Evolutionary conservation across 257 asterid species (phyloP), one percentile per base, ranked within the genome.

Genomic region (Ophiorrhiza pumila): DNA sequence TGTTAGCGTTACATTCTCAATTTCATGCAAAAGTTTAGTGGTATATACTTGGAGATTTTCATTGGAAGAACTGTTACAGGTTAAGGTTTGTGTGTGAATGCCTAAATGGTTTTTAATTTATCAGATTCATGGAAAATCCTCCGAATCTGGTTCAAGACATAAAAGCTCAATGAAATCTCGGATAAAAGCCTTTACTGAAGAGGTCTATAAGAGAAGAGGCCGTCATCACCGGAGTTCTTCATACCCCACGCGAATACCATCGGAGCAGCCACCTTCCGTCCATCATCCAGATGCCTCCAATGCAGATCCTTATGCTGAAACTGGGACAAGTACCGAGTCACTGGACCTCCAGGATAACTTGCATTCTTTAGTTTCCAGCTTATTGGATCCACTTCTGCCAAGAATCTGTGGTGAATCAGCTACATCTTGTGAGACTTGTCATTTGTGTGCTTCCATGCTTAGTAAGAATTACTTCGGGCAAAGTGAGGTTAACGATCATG

Each of bases 141-240:
- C 27, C 13, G 87, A 71, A 31, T 65, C 77, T 15, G 56, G 71
- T 65, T 65, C 87, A 41, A 64, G 77, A 39, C 87, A 79, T 39
- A 91, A 84, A 77, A 82, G 74, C 87, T 89, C 97, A 4, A 86
- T 87, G 90, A 88, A 72, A 79, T 87, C 96, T 7, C 78, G 90
- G 56, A 65, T 93, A 78, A 88, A 80, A 72, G 87, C 96, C 43
- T 66, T 89, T 34, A 57, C 84, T 0, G 92, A 85, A 11, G 96
- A 93, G 79, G 77, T 80, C 77, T 60, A 79, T 7, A 82, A 74
- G 59, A 82, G 78, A 63, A 89, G 76, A 74, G 83, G 80, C 35
- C 85, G 88, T 25, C 96, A 87, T 75, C 77, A 68, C n/a, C 82
- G 97, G 46, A 88, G 88, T 80, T 79, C 91, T 13, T 89, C 96